Percentiles rank a stretch among this genome's conserved stretches.
Conservation (phyloP, 345 rosid genomes). For the Nephelium lappaceum region DNA sequence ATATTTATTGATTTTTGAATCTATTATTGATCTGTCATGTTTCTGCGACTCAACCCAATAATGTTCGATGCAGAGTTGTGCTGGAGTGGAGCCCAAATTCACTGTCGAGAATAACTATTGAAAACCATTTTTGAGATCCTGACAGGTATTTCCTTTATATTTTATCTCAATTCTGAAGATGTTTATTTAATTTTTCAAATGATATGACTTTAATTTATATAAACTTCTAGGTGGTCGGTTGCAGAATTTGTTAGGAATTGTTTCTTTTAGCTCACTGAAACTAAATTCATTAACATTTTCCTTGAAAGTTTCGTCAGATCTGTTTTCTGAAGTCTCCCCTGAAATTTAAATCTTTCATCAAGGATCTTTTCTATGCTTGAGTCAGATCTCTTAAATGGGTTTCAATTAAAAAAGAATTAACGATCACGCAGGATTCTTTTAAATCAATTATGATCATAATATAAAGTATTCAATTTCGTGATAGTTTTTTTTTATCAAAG, state of each 20-base stretch:
- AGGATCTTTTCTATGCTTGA: background rate
- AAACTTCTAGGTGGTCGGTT: background rate
- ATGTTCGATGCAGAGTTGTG: background rate
- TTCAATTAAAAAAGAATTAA: no score
- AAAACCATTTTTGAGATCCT: background rate
- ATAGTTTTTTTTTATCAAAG: no score
- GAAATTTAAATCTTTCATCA: background rate
- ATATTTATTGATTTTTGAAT: constrained; percentile 19
- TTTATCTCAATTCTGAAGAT: background rate
- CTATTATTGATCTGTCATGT: constrained; percentile 16
- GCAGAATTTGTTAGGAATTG: constrained; percentile 1
- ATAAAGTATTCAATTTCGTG: no score
- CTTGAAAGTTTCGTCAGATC: background rate
- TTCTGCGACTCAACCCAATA: constrained; percentile 3
- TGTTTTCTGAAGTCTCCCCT: background rate
- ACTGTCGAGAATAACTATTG: background rate
- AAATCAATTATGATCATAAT: no score
- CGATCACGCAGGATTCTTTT: no score
- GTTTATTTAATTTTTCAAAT: background rate
- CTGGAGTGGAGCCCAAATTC: constrained; percentile 10
- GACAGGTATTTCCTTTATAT: background rate
- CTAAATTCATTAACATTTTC: no score
- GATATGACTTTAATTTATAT: background rate
- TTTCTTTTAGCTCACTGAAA: background rate
- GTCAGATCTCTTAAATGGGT: no score